These are phyloP conservation scores for Trichomonas gallinae DNA, from an alignment of 208 protist species.

Conservation along the genomic window DNA sequence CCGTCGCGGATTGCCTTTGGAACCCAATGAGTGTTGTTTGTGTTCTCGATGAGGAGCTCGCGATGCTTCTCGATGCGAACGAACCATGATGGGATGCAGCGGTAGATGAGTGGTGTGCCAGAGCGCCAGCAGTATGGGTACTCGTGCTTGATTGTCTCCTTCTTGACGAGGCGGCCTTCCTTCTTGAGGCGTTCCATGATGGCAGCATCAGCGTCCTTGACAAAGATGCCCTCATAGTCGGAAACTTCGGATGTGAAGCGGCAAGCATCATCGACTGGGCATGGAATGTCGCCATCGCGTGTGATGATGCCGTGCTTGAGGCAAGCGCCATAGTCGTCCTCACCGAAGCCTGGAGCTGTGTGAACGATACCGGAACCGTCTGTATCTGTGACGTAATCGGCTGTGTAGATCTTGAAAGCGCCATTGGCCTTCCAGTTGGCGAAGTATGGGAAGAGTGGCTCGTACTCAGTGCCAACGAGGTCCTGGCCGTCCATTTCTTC, in stretches of 20 bases:
- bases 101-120: slow-evolving; percentile 87
- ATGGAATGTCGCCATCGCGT: slow-evolving; percentile 51
- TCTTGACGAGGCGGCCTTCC: slow-evolving; percentile 63
- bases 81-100: slow-evolving; percentile 90
- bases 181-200: slow-evolving; percentile 81
- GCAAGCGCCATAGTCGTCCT: slow-evolving; percentile 97
- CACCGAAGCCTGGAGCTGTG: slow-evolving; percentile 93
- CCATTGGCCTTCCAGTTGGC: slow-evolving; percentile 16
- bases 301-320: slow-evolving; percentile 70
- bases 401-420: slow-evolving; percentile 20
- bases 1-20: slow-evolving; percentile 83
- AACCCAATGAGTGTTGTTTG: slow-evolving; percentile 85
- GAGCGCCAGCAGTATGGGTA: slow-evolving; percentile 99
- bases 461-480: slow-evolving; percentile 72
- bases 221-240: slow-evolving; percentile 76
- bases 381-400: slow-evolving; percentile 86
- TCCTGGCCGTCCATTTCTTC: slow-evolving; percentile 61
- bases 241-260: slow-evolving; percentile 77
- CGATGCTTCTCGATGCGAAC: slow-evolving; percentile 85
- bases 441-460: slow-evolving; percentile 90
- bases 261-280: slow-evolving; percentile 94
- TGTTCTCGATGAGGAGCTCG: slow-evolving; percentile 76
- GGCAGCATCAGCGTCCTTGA: slow-evolving; percentile 85
- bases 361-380: slow-evolving; percentile 98
- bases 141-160: slow-evolving; percentile 71